Evolutionary conservation across 1,284 basidiomycete species (phyloP), one percentile per base, ranked within the genome.

Genomic region (Tilletia indica): DNA sequence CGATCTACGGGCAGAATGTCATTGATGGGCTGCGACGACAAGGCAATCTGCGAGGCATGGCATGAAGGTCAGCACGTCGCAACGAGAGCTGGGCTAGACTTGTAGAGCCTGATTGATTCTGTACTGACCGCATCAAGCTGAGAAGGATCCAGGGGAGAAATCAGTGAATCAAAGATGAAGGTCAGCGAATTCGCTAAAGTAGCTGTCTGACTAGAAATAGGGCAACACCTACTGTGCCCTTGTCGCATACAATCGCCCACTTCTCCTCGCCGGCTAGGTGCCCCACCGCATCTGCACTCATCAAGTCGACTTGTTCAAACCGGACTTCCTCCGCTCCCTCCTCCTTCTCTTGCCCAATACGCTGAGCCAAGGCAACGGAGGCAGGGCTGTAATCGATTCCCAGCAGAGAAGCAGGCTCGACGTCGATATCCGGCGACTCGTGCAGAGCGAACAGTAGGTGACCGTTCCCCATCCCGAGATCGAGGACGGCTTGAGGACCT

Each of bases 391-490:
- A 95, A 83, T 95, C 93, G 63, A 94, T 87, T 0, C 93, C 93
- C n/a, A 87, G 86, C 19, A 94, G 85, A 21, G 78, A 84, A 14
- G 82, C 80, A 0, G 88, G 78, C 19, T 87, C 80, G 81, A 93
- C 92, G 1, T 90, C 90, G 0, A 88, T 90, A 64, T 91, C 89
- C 39, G 87, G 86, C 14, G 75, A 74, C 12, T 82, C 81, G 58
- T 80, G 58, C 49, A 95, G 87, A 0, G 89, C 89, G 76, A 94
- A 91, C 4, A 93, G 87, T 12, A 95, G 86, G 6, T 90, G 89
- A n/a, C 93, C 93, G 77, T 95, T 95, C 0, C 93, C 93, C 71
- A 89, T 90, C 21, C 93, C 93, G 63, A 95, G 87, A 70, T 83
- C 82, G 9, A 83, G 64, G 0, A 83, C 70, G 4, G 74, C 68